These are phyloP conservation scores for Microdochium paspali DNA, from an alignment of 2,329 filamentous ascomycete genomes.

Conservation along the genomic window DNA sequence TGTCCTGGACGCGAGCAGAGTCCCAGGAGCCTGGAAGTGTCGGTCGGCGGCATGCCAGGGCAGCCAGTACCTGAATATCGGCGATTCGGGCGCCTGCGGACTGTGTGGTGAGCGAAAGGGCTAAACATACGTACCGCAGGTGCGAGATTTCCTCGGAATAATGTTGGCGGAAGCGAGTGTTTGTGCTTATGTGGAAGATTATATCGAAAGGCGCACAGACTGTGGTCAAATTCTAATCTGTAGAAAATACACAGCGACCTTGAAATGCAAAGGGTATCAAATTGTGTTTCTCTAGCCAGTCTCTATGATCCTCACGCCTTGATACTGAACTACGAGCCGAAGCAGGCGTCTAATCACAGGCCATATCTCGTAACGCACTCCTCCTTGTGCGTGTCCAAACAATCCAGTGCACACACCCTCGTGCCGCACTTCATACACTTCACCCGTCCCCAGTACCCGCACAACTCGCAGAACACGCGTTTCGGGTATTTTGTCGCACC, in stretches of 20 bases:
- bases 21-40: slow-evolving; percentile 57
- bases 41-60: slow-evolving; percentile 41
- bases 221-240: no score
- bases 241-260: no score
- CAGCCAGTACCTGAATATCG: slow-evolving; percentile 56
- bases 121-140: background rate
- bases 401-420: slow-evolving; percentile 68
- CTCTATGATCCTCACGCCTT: background rate
- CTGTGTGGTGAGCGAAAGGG: slow-evolving; percentile 46
- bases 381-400: slow-evolving; percentile 62
- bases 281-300: background rate
- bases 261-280: background rate
- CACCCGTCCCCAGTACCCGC: slow-evolving; percentile 73
- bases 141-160: no score
- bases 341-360: slow-evolving; percentile 15
- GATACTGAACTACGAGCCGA: background rate
- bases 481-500: slow-evolving; percentile 34
- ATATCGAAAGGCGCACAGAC: no score
- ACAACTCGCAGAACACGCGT: slow-evolving; percentile 66
- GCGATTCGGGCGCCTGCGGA: slow-evolving; percentile 61
- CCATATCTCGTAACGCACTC: slow-evolving; percentile 61
- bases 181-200: no score
- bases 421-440: slow-evolving; percentile 71
- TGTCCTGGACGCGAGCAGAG: slow-evolving; percentile 47
- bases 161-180: no score